These are phyloP conservation scores for Alternaria atra DNA, from an alignment of 2,329 filamentous ascomycete species.

Conservation along the genomic window DNA sequence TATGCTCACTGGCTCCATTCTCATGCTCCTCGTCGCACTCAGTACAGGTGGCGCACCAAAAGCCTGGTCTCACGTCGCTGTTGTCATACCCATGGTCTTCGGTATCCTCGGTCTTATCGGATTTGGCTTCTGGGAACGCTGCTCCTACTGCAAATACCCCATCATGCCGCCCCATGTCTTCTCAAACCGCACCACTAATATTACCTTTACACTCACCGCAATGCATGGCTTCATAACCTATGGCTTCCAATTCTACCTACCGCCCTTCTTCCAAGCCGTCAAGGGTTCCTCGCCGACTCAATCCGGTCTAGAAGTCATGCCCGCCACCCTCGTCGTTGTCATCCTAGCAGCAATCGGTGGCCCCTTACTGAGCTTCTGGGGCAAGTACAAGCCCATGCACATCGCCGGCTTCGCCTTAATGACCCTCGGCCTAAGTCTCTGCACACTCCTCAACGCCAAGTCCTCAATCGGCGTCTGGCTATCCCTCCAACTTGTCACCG, in stretches of 20 bases:
- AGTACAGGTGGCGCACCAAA: constrained; percentile 56
- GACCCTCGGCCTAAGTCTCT: constrained; percentile 32
- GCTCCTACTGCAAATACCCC: constrained; percentile 39
- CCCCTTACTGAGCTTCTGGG: constrained; percentile 31
- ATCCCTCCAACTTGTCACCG: constrained; percentile 35
- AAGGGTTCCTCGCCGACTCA: constrained; percentile 28
- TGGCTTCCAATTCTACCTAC: constrained; percentile 40
- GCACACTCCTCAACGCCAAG: constrained; percentile 21
- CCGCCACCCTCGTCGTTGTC: constrained; percentile 35
- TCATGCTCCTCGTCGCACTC: constrained; percentile 56
- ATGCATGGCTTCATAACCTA: constrained; percentile 43
- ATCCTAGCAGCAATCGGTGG: constrained; percentile 33
- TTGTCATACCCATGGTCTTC: constrained; percentile 57
- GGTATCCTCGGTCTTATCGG: constrained; percentile 53
- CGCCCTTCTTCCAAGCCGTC: constrained; percentile 43
- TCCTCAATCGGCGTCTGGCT: constrained; percentile 29
- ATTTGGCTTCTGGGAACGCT: constrained; percentile 53
- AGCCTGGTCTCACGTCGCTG: constrained; percentile 53
- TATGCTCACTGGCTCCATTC: constrained; percentile 53
- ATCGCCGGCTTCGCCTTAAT: constrained; percentile 33
- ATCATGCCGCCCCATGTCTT: constrained; percentile 58
- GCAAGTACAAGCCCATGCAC: constrained; percentile 41
- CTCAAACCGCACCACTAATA: constrained; percentile 52
- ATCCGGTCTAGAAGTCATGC: constrained; percentile 42
- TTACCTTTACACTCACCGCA: constrained; percentile 47